Conservation (phyloP, 2,329 filamentous ascomycete genomes). For the Colletotrichum sp. region DNA sequence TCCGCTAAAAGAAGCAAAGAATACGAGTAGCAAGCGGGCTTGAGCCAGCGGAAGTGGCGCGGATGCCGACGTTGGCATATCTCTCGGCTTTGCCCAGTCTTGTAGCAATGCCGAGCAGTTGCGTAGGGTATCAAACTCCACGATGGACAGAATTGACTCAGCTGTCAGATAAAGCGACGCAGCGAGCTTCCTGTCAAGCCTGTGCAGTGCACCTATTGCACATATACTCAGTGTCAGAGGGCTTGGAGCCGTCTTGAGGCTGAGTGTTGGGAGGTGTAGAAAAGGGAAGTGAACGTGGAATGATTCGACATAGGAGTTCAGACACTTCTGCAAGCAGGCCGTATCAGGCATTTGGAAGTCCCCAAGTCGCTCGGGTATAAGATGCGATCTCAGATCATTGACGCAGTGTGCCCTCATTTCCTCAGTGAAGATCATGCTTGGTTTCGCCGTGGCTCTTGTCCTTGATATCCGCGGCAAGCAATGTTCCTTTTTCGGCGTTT, state of each 20-base stretch:
- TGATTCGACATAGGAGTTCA: not conserved
- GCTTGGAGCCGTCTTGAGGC: not conserved
- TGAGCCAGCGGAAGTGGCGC: not conserved
- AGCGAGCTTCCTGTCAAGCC: not conserved
- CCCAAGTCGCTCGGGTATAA: not conserved
- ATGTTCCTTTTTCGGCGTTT: not conserved
- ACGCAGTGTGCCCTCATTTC: not conserved
- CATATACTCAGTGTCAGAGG: not conserved
- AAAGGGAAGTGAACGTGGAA: not conserved
- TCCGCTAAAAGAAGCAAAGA: not conserved
- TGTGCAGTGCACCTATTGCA: not conserved
- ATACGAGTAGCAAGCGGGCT: not conserved
- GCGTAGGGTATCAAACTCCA: not conserved
- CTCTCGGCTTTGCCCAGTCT: not conserved
- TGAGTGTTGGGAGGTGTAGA: not conserved
- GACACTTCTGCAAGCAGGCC: not conserved
- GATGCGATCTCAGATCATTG: not conserved
- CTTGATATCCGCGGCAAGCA: not conserved
- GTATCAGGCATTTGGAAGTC: not conserved
- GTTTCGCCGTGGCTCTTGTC: not conserved
- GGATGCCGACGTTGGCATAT: not conserved
- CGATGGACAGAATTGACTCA: not conserved
- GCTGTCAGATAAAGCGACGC: not conserved
- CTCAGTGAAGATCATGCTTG: not conserved
- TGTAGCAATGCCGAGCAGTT: not conserved